These are phyloP conservation scores for Ophiocordyceps camponoti-floridani DNA, from an alignment of 2,329 filamentous ascomycete genomes.

Conservation along the genomic window DNA sequence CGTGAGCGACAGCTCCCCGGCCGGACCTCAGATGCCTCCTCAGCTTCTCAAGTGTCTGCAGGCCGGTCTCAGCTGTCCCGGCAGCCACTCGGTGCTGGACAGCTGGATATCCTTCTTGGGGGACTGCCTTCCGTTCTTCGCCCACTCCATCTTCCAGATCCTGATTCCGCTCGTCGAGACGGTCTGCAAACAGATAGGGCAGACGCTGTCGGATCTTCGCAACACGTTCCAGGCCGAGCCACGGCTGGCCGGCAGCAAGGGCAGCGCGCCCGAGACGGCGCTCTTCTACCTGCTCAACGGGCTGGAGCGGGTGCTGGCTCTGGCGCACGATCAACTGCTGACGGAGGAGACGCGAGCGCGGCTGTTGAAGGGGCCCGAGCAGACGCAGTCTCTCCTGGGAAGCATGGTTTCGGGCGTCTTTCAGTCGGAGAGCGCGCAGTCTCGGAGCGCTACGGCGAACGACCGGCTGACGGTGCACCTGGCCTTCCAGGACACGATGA, in stretches of 20 bases:
- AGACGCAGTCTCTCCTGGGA: conserved; percentile 75
- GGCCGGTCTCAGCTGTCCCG: conserved; percentile 57
- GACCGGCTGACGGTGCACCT: conserved; percentile 82
- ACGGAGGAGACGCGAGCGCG: conserved; percentile 55
- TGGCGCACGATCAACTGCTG: conserved; percentile 67
- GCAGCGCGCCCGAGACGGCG: conserved; percentile 43
- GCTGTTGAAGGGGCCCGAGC: conserved; percentile 60
- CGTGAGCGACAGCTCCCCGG: conserved; percentile 9
- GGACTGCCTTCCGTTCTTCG: conserved; percentile 70
- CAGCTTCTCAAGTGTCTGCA: conserved; percentile 72
- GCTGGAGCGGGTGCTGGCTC: conserved; percentile 75
- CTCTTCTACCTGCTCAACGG: conserved; percentile 81
- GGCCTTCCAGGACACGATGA: conserved; percentile 91
- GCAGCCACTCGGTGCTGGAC: conserved; percentile 63
- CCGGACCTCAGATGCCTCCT: conserved; percentile 34
- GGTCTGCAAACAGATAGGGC: conserved; percentile 60
- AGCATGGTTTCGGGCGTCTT: conserved; percentile 91
- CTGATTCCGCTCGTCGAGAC: conserved; percentile 83
- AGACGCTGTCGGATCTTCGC: conserved; percentile 55
- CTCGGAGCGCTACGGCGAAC: conserved; percentile 76
- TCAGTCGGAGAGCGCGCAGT: conserved; percentile 55
- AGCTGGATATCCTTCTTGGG: conserved; percentile 81
- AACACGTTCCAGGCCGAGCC: conserved; percentile 32
- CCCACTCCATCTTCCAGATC: conserved; percentile 73
- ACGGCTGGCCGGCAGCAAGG: conserved; percentile 7